Evolutionary conservation across 805 yeast genomes (phyloP).

Genomic region (Cyberlindnera galapagoensis): DNA sequence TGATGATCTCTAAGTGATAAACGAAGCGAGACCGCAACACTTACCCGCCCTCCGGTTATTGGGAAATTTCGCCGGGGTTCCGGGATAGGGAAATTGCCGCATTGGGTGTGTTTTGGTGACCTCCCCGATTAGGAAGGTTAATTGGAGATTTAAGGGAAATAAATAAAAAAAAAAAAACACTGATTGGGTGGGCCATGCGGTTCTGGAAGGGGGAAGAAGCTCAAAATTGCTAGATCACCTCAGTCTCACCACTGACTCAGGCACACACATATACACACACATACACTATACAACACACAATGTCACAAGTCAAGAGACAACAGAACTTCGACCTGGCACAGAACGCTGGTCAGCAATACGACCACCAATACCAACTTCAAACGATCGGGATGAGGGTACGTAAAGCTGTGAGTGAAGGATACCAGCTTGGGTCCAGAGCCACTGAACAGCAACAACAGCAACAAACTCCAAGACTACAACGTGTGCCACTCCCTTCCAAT

Average conservation of each 20-base stretch:
- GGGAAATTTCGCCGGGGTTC: too few relatives aligned
- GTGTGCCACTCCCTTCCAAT: constrained; percentile 30
- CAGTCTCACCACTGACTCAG: too few relatives aligned
- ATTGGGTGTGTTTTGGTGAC: too few relatives aligned
- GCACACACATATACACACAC: background rate
- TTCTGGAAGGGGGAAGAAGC: too few relatives aligned
- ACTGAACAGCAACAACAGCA: constrained; percentile 10
- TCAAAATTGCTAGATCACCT: too few relatives aligned
- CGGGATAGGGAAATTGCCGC: too few relatives aligned
- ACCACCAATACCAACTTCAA: constrained; percentile 36
- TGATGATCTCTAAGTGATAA: constrained; percentile 21
- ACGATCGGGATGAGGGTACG: constrained; percentile 69
- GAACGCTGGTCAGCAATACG: constrained; percentile 25
- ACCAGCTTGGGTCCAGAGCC: constrained; percentile 30
- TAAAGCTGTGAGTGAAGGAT: constrained; percentile 60
- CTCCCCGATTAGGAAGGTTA: too few relatives aligned
- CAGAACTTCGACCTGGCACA: constrained; percentile 22
- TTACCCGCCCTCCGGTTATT: too few relatives aligned
- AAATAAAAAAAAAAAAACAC: too few relatives aligned
- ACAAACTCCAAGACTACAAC: constrained; percentile 23
- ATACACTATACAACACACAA: constrained; percentile 1
- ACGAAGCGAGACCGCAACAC: constrained; percentile 24
- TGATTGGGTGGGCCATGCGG: too few relatives aligned
- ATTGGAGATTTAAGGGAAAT: too few relatives aligned
- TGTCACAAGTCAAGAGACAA: constrained; percentile 32